These are phyloP conservation scores for Helianthus annuus DNA, from an alignment of 129 eudicot genomes.

Conservation along the genomic window HanXRQr2.0-SUNRISE NC_035446.2:76763407-76763906, in stretches of 20 bases:
- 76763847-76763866: conserved; percentile 64
- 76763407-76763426: conserved; percentile 71
- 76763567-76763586: conserved; percentile 11
- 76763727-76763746: conserved; percentile 46
- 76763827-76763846: conserved; percentile 65
- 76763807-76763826: conserved; percentile 66
- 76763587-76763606: conserved; percentile 7
- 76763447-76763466: conserved; percentile 93
- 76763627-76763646: conserved; percentile 44
- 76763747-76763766: neutral
- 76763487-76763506: conserved; percentile 71
- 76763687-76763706: conserved; percentile 53
- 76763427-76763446: conserved; percentile 92
- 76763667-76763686: conserved; percentile 60
- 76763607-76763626: conserved; percentile 13
- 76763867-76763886: conserved; percentile 73
- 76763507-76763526: conserved; percentile 62
- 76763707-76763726: conserved; percentile 58
- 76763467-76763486: conserved; percentile 85
- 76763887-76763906: conserved; percentile 57
- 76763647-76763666: conserved; percentile 48
- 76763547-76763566: conserved; percentile 17
- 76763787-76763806: conserved; percentile 23
- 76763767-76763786: neutral
- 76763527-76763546: conserved; percentile 67